Percentiles rank a stretch among this genome's conserved stretches.
phyloP scores from a whole-genome alignment of 2,329 filamentous ascomycete genomes.

The Lithohypha guttulata region DNA sequence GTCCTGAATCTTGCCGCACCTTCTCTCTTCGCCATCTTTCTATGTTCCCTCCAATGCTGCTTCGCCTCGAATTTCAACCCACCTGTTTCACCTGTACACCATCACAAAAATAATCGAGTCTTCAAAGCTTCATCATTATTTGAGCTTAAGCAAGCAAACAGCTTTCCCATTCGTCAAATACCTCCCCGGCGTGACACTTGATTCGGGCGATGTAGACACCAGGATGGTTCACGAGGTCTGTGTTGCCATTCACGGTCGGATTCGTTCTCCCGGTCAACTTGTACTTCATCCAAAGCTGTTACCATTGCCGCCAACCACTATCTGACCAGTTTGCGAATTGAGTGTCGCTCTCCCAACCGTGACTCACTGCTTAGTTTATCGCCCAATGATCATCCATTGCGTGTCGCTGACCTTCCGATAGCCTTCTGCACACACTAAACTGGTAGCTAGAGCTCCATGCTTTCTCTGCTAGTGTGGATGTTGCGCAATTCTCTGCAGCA shows the following conservation, averaged over 20 bases:
- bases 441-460: not conserved
- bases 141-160: not conserved
- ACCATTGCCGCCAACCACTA: conserved; percentile 1
- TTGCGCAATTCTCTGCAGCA: not conserved
- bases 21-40: too few relatives aligned
- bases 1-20: too few relatives aligned
- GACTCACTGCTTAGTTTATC: not conserved
- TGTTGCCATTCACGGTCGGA: not conserved
- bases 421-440: not conserved
- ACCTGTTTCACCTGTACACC: conserved; percentile 4
- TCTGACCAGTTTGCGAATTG: conserved; percentile 1
- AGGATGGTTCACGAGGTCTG: too few relatives aligned
- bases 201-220: too few relatives aligned
- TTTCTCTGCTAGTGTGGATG: not conserved
- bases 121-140: not conserved
- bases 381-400: not conserved
- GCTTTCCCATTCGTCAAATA: not conserved
- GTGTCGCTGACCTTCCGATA: not conserved
- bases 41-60: too few relatives aligned
- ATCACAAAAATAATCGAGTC: not conserved
- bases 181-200: too few relatives aligned
- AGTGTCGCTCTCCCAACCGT: not conserved
- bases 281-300: not conserved
- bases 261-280: not conserved
- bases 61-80: conserved; percentile 4